Evolutionary conservation across 169 alveolate genomes (phyloP).

Genomic region (Plasmodium inui): DNA sequence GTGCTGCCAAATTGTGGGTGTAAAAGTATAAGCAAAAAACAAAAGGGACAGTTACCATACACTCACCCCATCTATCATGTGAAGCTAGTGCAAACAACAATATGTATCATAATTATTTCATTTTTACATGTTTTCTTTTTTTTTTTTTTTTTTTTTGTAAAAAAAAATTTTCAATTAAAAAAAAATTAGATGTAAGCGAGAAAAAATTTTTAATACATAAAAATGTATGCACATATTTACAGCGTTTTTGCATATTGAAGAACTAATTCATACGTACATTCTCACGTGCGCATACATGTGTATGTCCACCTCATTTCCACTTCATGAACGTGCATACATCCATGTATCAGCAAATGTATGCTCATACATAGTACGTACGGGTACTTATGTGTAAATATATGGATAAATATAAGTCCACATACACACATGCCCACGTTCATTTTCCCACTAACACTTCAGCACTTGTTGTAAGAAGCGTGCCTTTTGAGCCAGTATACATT

Average conservation of each 20-base stretch:
- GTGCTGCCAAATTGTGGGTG: not conserved
- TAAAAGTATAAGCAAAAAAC: constrained; percentile 9
- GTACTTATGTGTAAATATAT: not conserved
- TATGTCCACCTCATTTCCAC: constrained; percentile 10
- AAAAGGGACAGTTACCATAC: not conserved
- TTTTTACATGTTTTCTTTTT: constrained; percentile 26
- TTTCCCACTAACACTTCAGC: constrained; percentile 27
- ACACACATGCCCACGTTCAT: not conserved
- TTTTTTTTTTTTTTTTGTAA: constrained; percentile 67
- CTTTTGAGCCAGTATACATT: constrained; percentile 18
- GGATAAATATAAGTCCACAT: not conserved
- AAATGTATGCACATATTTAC: constrained; percentile 12
- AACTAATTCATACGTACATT: constrained; percentile 38
- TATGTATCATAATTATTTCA: constrained; percentile 38
- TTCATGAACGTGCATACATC: constrained; percentile 9
- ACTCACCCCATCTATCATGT: not conserved
- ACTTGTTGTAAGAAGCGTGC: constrained; percentile 20
- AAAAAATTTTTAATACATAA: constrained; percentile 57
- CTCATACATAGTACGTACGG: constrained; percentile 3
- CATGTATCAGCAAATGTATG: not conserved
- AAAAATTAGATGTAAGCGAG: constrained; percentile 29
- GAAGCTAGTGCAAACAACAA: not conserved
- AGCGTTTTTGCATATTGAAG: constrained; percentile 21
- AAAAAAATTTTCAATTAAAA: constrained; percentile 56
- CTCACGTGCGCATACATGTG: not conserved